Evolutionary conservation across 208 protist species (phyloP).

Genomic region (Trypanosomatidae sp.): DNA sequence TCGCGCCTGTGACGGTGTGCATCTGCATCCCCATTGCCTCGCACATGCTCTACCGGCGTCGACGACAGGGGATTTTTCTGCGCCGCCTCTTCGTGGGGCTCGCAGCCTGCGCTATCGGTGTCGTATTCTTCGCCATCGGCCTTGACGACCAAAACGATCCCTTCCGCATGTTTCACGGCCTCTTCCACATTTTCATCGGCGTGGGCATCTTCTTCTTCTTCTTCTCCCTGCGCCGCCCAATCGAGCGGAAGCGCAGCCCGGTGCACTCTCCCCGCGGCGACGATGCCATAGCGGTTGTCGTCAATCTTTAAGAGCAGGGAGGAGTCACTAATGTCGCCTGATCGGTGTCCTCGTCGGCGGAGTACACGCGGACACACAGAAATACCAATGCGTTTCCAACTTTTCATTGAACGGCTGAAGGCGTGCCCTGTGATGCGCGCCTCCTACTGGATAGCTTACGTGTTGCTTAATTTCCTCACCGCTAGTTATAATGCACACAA

Average conservation of each 20-base stretch:
- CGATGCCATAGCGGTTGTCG: conserved; percentile 9
- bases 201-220: conserved; percentile 52
- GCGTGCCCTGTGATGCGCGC: too few relatives aligned
- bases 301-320: conserved; percentile 5
- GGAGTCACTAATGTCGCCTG: too few relatives aligned
- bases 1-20: conserved; percentile 40
- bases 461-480: too few relatives aligned
- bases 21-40: conserved; percentile 36
- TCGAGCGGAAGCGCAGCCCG: conserved; percentile 10
- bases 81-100: conserved; percentile 26
- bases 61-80: conserved; percentile 16
- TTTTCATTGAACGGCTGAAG: too few relatives aligned
- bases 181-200: conserved; percentile 57
- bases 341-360: too few relatives aligned
- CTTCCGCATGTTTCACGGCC: conserved; percentile 68
- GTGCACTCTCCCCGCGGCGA: conserved; percentile 3
- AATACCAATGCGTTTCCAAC: too few relatives aligned
- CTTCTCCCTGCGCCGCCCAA: conserved; percentile 11
- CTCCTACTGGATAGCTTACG: too few relatives aligned
- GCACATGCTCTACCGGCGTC: conserved; percentile 25
- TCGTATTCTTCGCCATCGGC: conserved; percentile 52
- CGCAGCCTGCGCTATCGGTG: conserved; percentile 19
- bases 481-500: too few relatives aligned
- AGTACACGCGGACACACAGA: too few relatives aligned
- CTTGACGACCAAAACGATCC: conserved; percentile 64